Conservation (phyloP, 1,139 yeast species). For the Protomyces arabidopsidicola region DNA sequence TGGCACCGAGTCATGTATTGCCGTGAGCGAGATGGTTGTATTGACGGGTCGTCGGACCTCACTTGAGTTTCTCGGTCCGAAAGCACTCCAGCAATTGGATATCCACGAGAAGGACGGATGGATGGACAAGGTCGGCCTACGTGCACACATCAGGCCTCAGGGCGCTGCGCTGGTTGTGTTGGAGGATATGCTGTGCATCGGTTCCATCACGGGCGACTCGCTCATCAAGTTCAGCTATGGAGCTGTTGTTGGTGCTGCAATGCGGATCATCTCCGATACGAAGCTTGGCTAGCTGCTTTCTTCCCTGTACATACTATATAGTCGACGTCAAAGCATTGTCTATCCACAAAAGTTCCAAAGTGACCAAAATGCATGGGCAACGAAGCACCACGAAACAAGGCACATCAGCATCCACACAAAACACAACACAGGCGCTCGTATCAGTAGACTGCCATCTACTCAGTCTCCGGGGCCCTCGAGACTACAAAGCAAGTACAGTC, state of each 20-base stretch:
- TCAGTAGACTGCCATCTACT: too few relatives aligned
- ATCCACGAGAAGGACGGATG: constrained; percentile 8
- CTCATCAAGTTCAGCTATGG: constrained; percentile 23
- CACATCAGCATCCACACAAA: too few relatives aligned
- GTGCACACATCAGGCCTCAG: constrained; percentile 4
- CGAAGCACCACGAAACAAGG: too few relatives aligned
- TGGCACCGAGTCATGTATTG: constrained; percentile 3
- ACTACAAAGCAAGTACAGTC: too few relatives aligned
- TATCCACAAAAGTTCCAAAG: too few relatives aligned
- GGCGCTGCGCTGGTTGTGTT: constrained; percentile 15
- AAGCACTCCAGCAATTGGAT: not conserved
- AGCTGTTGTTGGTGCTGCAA: constrained; percentile 17
- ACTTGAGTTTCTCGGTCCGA: constrained; percentile 28
- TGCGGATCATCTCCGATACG: not conserved
- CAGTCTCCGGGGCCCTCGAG: too few relatives aligned
- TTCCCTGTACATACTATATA: too few relatives aligned
- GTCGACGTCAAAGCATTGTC: too few relatives aligned
- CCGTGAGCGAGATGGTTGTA: constrained; percentile 32
- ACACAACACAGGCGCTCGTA: too few relatives aligned
- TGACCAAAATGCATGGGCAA: too few relatives aligned
- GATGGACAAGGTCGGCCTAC: constrained; percentile 19
- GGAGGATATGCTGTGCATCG: constrained; percentile 14
- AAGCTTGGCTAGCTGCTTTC: too few relatives aligned
- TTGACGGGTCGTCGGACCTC: constrained; percentile 30
- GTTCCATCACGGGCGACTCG: constrained; percentile 26